Conservation (phyloP, 176 grass and related monocot genomes). For the Canna indica region DNA sequence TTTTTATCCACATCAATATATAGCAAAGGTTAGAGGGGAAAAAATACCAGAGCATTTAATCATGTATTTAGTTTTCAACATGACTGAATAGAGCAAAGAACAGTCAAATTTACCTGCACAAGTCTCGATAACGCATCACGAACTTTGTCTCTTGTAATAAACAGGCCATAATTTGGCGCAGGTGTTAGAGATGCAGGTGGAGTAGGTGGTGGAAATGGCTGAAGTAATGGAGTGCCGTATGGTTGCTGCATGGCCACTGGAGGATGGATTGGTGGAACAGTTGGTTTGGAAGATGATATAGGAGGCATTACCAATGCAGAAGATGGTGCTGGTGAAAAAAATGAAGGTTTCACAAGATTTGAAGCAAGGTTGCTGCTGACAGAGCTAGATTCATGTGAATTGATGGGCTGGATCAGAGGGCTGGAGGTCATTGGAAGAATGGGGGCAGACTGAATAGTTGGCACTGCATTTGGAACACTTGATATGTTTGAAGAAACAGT, state of each 20-base stretch:
- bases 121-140: slow-evolving; percentile 34
- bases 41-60: background rate
- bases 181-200: slow-evolving; percentile 23
- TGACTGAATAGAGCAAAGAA: background rate
- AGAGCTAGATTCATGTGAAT: slow-evolving; percentile 31
- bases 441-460: slow-evolving; percentile 20
- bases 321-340: slow-evolving; percentile 28
- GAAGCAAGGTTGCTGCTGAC: background rate
- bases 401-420: slow-evolving; percentile 10
- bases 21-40: background rate
- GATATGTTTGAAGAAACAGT: slow-evolving; percentile 27
- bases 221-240: slow-evolving; percentile 28
- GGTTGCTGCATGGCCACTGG: slow-evolving; percentile 25
- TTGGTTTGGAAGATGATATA: slow-evolving; percentile 22
- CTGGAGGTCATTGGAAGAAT: slow-evolving; percentile 28
- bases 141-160: slow-evolving; percentile 39
- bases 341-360: slow-evolving; percentile 24
- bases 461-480: slow-evolving; percentile 14
- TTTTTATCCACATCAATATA: background rate
- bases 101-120: slow-evolving; percentile 33
- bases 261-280: slow-evolving; percentile 34
- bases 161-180: slow-evolving; percentile 19
- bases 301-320: slow-evolving; percentile 16
- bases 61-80: background rate
- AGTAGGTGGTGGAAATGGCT: slow-evolving; percentile 35